Conservation (phyloP, 169 alveolate genomes). For the Condylostoma magnum region DNA sequence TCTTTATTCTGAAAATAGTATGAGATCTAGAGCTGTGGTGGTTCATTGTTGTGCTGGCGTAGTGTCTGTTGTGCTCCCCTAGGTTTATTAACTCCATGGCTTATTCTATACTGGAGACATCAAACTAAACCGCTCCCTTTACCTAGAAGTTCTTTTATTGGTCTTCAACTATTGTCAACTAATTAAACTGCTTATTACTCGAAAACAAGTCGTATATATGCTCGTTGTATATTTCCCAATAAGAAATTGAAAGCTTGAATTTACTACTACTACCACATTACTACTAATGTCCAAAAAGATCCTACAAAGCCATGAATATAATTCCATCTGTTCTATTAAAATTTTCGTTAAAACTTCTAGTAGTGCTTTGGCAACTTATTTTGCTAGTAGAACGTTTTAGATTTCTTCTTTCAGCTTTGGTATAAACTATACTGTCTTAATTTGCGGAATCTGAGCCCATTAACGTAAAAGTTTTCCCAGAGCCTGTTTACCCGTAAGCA, state of each 20-base stretch:
- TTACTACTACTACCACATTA: too few species aligned
- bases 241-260: too few species aligned
- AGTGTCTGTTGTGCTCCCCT: constrained; percentile 69
- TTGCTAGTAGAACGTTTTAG: too few species aligned
- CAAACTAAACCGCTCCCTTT: constrained; percentile 40
- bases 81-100: too few species aligned
- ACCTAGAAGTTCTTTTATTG: constrained; percentile 59
- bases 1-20: constrained; percentile 57
- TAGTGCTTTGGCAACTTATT: too few species aligned
- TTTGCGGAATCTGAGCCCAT: neutral
- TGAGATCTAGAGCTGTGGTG: constrained; percentile 71
- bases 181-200: constrained; percentile 31
- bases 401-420: too few species aligned
- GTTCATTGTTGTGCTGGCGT: constrained; percentile 73
- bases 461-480: constrained; percentile 83
- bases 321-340: too few species aligned
- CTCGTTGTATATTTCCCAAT: constrained; percentile 77
- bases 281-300: too few species aligned
- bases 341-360: too few species aligned
- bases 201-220: constrained; percentile 59
- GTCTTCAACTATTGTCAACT: constrained; percentile 47
- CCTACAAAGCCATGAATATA: too few species aligned
- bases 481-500: constrained; percentile 84
- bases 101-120: constrained; percentile 8
- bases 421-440: too few species aligned